phyloP scores from a whole-genome alignment of 2,329 filamentous ascomycete species.

The Scopulariopsis brevicaulis region DNA sequence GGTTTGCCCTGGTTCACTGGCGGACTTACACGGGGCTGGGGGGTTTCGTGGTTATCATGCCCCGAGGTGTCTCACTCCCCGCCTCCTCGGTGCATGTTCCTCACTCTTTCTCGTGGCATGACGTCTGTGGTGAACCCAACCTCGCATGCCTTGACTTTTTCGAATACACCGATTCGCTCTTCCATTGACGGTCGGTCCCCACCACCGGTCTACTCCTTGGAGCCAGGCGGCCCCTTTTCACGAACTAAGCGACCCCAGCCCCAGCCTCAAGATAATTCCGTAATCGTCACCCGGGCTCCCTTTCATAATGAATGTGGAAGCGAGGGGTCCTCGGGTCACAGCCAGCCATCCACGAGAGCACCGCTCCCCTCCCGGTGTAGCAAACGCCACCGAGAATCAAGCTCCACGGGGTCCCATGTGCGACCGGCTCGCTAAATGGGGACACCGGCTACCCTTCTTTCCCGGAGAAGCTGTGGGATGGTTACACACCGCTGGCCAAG shows the following conservation, averaged over 20 bases:
- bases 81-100: background rate
- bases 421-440: background rate
- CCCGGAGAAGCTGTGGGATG: too few species aligned
- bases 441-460: background rate
- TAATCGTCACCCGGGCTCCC: too few species aligned
- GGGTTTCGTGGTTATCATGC: background rate
- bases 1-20: background rate
- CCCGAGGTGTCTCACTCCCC: background rate
- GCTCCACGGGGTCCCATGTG: background rate
- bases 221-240: too few species aligned
- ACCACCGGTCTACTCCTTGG: too few species aligned
- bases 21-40: background rate
- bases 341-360: background rate
- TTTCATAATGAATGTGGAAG: too few species aligned
- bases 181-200: too few species aligned
- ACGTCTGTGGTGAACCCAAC: background rate
- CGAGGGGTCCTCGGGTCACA: too few species aligned
- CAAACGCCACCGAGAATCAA: background rate
- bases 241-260: too few species aligned
- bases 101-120: background rate
- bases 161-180: too few species aligned
- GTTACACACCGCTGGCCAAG: too few species aligned
- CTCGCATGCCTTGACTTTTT: too few species aligned
- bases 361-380: background rate
- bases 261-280: too few species aligned